A percentile compares a stretch with the other conserved stretches of the same genome.
Conservation (phyloP, 345 rosid genomes). For the Gossypium herbaceum region DNA sequence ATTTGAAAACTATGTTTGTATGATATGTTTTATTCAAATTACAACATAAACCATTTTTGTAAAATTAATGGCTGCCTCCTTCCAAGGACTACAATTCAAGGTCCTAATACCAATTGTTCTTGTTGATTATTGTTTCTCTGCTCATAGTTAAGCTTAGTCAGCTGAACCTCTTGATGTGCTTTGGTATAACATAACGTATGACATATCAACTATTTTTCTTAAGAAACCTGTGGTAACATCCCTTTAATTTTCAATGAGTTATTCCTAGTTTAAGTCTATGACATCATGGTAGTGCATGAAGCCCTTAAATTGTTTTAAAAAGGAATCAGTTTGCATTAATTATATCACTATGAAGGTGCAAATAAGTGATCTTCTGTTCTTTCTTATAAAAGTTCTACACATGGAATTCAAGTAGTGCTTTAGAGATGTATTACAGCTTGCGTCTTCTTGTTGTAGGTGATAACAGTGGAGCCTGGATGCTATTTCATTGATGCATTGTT, state of each 20-base stretch:
- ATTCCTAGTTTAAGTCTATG: not conserved
- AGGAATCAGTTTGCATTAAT: not conserved
- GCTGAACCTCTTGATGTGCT: not conserved
- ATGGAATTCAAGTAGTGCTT: not conserved
- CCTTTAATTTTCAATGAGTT: not conserved
- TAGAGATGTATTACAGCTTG: not conserved
- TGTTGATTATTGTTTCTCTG: not conserved
- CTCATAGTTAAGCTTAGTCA: not conserved
- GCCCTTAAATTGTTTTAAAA: not conserved
- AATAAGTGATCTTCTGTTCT: not conserved
- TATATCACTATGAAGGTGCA: not conserved
- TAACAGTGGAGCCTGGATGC: constrained; percentile 97
- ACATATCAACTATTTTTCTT: not conserved
- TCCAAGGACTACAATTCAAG: not conserved
- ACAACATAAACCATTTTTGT: not conserved
- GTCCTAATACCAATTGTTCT: not conserved
- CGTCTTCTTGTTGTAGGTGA: constrained; percentile 47
- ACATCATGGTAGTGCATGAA: not conserved
- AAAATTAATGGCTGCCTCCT: not conserved
- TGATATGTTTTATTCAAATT: not conserved
- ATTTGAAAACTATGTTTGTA: not conserved
- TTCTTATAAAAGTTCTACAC: not conserved
- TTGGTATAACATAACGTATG: not conserved
- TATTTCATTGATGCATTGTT: constrained; percentile 80
- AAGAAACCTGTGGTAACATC: too few species aligned